Conservation (phyloP, 352 stramenopile species). For the Phytophthora idaei region DNA sequence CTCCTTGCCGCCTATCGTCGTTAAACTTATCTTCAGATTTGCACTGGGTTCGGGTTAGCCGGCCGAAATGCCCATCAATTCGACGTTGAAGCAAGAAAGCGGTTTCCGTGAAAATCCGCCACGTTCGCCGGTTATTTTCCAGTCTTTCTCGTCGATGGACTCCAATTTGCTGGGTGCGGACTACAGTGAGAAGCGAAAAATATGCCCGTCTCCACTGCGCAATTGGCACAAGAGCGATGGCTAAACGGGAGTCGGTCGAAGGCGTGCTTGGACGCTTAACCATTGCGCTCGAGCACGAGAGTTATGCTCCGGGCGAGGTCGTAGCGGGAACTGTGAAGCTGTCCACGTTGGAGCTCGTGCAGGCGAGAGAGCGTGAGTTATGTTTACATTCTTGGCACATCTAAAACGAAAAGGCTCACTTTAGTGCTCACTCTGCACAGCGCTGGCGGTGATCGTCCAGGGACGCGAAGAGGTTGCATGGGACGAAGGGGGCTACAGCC, state of each 20-base stretch:
- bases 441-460: slow-evolving; percentile 31
- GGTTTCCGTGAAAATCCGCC: slow-evolving; percentile 27
- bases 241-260: slow-evolving; percentile 33
- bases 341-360: slow-evolving; percentile 29
- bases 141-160: slow-evolving; percentile 8
- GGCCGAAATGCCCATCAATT: neutral
- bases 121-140: slow-evolving; percentile 30
- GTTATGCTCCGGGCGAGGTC: slow-evolving; percentile 37
- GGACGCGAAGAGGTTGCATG: slow-evolving; percentile 34
- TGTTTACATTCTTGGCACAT: slow-evolving; percentile 2
- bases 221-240: slow-evolving; percentile 29
- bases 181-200: neutral
- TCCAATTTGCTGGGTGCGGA: slow-evolving; percentile 4
- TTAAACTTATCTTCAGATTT: slow-evolving; percentile 23
- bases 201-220: slow-evolving; percentile 22
- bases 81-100: slow-evolving; percentile 17
- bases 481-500: slow-evolving; percentile 39
- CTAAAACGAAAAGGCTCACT: neutral
- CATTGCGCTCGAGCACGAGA: slow-evolving; percentile 32
- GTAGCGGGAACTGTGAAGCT: slow-evolving; percentile 31
- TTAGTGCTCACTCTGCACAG: slow-evolving; percentile 10
- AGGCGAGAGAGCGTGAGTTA: slow-evolving; percentile 37
- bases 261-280: slow-evolving; percentile 33
- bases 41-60: slow-evolving; percentile 10
- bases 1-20: slow-evolving; percentile 2